A percentile compares a stretch with the other conserved stretches of the same genome.
Conservation (phyloP, 106 monocot species). For the Allium sativum region DNA sequence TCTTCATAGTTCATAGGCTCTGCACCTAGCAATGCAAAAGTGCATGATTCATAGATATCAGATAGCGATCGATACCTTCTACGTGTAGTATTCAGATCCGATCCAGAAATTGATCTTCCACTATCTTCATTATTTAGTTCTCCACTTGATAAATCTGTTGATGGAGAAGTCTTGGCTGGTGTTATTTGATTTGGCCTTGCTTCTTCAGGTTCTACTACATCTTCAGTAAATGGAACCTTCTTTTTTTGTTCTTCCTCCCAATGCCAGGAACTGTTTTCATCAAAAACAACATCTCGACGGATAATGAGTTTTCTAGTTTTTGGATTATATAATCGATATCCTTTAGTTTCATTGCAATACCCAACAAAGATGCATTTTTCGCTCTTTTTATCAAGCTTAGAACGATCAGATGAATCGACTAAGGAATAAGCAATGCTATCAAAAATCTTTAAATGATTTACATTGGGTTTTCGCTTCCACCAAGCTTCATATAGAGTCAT, state of each 20-base stretch:
- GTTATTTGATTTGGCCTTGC: not conserved
- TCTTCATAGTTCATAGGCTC: too few species aligned
- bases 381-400: conserved; percentile 12
- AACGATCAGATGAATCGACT: not conserved
- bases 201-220: too few species aligned
- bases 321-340: too few species aligned
- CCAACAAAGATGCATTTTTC: conserved; percentile 6
- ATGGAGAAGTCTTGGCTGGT: not conserved
- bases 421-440: conserved; percentile 21
- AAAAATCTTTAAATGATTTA: conserved; percentile 14
- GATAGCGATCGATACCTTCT: not conserved
- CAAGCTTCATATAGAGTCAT: conserved; percentile 18
- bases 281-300: too few species aligned
- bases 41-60: conserved; percentile 10
- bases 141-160: too few species aligned
- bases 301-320: too few species aligned
- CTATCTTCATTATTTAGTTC: too few species aligned
- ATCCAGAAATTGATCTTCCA: too few species aligned
- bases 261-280: not conserved
- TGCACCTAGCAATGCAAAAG: conserved; percentile 7
- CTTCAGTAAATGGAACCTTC: not conserved
- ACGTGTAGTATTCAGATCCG: too few species aligned
- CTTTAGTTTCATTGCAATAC: conserved; percentile 9
- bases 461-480: conserved; percentile 1
- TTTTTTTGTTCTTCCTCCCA: not conserved